These are phyloP conservation scores for Lepidium africanum DNA, from an alignment of 345 rosid genomes.

Conservation along the genomic window DNA sequence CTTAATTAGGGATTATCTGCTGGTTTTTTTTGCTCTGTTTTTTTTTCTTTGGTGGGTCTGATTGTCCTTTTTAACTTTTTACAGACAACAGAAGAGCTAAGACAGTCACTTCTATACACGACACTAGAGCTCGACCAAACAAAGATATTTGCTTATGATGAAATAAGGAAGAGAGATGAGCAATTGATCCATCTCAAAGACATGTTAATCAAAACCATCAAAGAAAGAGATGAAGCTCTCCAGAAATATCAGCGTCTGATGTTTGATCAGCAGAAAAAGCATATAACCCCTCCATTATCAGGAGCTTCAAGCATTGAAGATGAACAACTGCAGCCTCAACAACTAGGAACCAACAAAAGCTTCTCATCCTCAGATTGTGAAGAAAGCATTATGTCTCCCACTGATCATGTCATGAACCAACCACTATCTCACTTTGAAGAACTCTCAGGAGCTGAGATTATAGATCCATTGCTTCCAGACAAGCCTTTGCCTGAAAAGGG, in stretches of 20 bases:
- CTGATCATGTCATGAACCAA: slow-evolving; percentile 36
- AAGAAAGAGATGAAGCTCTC: slow-evolving; percentile 72
- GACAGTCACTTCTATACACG: slow-evolving; percentile 53
- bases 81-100: slow-evolving; percentile 79
- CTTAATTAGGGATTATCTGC: not conserved
- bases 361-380: slow-evolving; percentile 87
- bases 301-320: slow-evolving; percentile 89
- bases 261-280: slow-evolving; percentile 43
- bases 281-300: slow-evolving; percentile 46
- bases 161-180: slow-evolving; percentile 72
- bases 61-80: not conserved
- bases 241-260: slow-evolving; percentile 57
- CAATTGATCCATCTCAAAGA: slow-evolving; percentile 56
- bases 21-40: slow-evolving; percentile 7
- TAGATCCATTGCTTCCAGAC: slow-evolving; percentile 33
- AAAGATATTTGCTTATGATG: slow-evolving; percentile 58
- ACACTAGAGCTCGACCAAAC: slow-evolving; percentile 83
- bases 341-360: slow-evolving; percentile 62
- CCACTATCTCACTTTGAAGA: slow-evolving; percentile 18
- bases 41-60: not conserved
- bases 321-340: slow-evolving; percentile 30
- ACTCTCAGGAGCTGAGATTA: slow-evolving; percentile 28
- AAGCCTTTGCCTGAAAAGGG: slow-evolving; percentile 95
- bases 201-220: slow-evolving; percentile 40
- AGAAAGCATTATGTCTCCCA: slow-evolving; percentile 84